These are phyloP conservation scores for Wallacemonas collosoma DNA, from an alignment of 208 protist species.

Conservation along the genomic window DNA sequence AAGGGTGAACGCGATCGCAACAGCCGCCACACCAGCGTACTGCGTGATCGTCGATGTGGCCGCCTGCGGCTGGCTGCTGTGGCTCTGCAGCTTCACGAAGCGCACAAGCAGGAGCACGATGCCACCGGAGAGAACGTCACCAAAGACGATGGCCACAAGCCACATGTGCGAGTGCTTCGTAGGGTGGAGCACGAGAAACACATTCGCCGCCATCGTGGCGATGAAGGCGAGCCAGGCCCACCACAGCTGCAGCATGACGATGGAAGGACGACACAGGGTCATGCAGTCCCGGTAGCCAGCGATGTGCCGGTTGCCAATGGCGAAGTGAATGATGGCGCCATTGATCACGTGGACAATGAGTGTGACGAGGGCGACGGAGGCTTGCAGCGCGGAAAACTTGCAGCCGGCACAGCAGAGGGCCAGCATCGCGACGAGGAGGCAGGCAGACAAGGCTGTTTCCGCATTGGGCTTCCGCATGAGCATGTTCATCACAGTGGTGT, in stretches of 20 bases:
- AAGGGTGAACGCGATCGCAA: slow-evolving; percentile 27
- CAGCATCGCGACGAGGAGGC: slow-evolving; percentile 42
- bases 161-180: neutral
- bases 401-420: slow-evolving; percentile 33
- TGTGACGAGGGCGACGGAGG: slow-evolving; percentile 25
- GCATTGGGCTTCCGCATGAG: slow-evolving; percentile 61
- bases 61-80: slow-evolving; percentile 1
- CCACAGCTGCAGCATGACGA: slow-evolving; percentile 54
- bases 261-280: slow-evolving; percentile 20
- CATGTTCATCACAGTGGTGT: slow-evolving; percentile 25
- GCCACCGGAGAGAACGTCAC: slow-evolving; percentile 28
- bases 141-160: slow-evolving; percentile 23
- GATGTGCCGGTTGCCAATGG: slow-evolving; percentile 42
- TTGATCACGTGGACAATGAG: slow-evolving; percentile 50
- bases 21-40: slow-evolving; percentile 37
- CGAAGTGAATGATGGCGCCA: slow-evolving; percentile 45
- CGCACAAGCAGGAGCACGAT: slow-evolving; percentile 60
- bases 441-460: slow-evolving; percentile 54
- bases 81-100: slow-evolving; percentile 33
- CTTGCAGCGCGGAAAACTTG: slow-evolving; percentile 26
- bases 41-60: slow-evolving; percentile 33
- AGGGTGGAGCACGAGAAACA: slow-evolving; percentile 7
- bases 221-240: slow-evolving; percentile 35
- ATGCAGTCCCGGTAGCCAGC: slow-evolving; percentile 36
- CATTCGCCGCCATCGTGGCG: slow-evolving; percentile 20